phyloP scores from a whole-genome alignment of 306 rosid species.

The Carpinus viminea region DNA sequence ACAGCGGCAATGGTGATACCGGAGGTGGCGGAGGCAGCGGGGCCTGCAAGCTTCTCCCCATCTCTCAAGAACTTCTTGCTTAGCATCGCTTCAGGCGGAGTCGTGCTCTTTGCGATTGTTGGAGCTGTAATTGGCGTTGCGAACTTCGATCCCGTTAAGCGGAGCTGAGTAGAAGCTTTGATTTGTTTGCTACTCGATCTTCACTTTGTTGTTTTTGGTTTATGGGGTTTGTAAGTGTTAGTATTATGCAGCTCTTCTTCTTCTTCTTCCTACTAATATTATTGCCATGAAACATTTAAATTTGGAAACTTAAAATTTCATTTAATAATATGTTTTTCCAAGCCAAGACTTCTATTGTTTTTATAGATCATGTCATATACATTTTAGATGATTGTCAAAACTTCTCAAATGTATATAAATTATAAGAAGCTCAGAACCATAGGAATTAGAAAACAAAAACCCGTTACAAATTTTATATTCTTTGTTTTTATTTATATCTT shows the following conservation, averaged over 20 bases:
- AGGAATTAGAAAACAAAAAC: no score
- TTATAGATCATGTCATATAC: no score
- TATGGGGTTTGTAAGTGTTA: not conserved
- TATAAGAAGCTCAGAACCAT: no score
- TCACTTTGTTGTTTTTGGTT: constrained; percentile 7
- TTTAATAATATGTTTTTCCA: no score
- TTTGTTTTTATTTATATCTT: no score
- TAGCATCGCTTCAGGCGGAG: constrained; percentile 68
- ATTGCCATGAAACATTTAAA: not conserved
- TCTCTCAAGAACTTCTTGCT: constrained; percentile 71
- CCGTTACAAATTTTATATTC: no score
- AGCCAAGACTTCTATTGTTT: no score
- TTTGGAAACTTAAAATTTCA: not conserved
- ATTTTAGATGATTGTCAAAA: no score
- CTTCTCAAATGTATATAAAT: no score
- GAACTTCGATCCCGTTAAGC: constrained; percentile 63
- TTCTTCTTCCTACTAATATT: not conserved
- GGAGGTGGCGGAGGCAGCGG: constrained; percentile 69
- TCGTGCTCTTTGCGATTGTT: constrained; percentile 50
- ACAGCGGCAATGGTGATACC: constrained; percentile 63
- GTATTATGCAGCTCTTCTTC: not conserved
- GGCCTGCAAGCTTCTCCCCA: constrained; percentile 51
- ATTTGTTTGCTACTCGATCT: not conserved
- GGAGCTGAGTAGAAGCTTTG: constrained; percentile 19
- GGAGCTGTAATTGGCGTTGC: constrained; percentile 62